Evolutionary conservation across 1,139 yeast species (phyloP).

Genomic region (Lodderomyces orthopsilosis): DNA sequence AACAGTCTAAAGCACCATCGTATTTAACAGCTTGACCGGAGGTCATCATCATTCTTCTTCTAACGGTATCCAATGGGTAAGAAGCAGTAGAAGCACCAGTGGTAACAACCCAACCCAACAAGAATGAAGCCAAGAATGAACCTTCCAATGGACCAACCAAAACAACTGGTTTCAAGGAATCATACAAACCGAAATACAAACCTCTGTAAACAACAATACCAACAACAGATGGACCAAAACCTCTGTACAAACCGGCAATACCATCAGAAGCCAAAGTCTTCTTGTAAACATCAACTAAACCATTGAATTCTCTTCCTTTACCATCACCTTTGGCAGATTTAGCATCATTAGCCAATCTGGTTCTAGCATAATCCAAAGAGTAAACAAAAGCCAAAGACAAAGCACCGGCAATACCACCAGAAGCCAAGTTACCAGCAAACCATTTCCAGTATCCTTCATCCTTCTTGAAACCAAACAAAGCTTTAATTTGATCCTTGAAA

Average conservation of each 20-base stretch:
- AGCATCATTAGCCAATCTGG: slow-evolving; percentile 56
- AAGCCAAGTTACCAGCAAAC: slow-evolving; percentile 56
- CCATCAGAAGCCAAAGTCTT: slow-evolving; percentile 54
- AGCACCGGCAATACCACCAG: slow-evolving; percentile 59
- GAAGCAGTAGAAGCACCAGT: slow-evolving; percentile 56
- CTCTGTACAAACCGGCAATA: slow-evolving; percentile 58
- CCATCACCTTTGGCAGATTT: slow-evolving; percentile 46
- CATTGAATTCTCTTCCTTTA: slow-evolving; percentile 48
- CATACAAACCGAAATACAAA: slow-evolving; percentile 55
- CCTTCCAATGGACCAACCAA: slow-evolving; percentile 56
- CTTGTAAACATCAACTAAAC: slow-evolving; percentile 53
- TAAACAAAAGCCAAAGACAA: slow-evolving; percentile 53
- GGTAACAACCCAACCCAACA: slow-evolving; percentile 55
- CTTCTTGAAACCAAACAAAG: slow-evolving; percentile 53
- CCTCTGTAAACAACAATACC: slow-evolving; percentile 58
- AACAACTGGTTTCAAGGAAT: slow-evolving; percentile 53
- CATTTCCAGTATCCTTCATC: slow-evolving; percentile 49
- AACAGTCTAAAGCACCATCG: slow-evolving; percentile 51
- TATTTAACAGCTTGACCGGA: slow-evolving; percentile 56
- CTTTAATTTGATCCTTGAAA: slow-evolving; percentile 53
- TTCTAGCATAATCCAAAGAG: slow-evolving; percentile 56
- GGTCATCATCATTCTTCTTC: slow-evolving; percentile 60
- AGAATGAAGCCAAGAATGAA: slow-evolving; percentile 54
- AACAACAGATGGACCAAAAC: slow-evolving; percentile 54
- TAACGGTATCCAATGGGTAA: slow-evolving; percentile 54